Percentiles rank a stretch among this genome's conserved stretches.
These are phyloP conservation scores for Jackrogersella multiformis DNA, from an alignment of 495 filamentous ascomycete genomes.

Conservation along the genomic window DNA sequence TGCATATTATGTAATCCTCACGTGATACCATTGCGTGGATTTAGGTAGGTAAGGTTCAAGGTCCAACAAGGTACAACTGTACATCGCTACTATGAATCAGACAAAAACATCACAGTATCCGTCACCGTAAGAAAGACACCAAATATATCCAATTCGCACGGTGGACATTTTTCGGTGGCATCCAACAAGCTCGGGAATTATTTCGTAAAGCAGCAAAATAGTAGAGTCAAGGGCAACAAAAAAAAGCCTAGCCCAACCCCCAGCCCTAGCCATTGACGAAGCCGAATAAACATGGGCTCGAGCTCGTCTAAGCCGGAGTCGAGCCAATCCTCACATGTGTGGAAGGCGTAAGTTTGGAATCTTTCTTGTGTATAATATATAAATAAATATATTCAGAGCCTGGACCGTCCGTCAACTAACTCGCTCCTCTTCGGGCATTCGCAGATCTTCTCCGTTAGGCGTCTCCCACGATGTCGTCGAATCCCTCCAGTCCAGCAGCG, in stretches of 20 bases:
- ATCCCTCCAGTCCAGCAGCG: conserved; percentile 80
- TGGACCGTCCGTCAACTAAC: conserved; percentile 14
- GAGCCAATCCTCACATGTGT: conserved; percentile 53
- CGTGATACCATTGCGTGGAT: no score
- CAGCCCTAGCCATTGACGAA: conserved; percentile 31
- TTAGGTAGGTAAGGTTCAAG: no score
- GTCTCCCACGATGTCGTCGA: conserved; percentile 88
- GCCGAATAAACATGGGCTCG: conserved; percentile 58
- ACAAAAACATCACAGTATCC: conserved; percentile 13
- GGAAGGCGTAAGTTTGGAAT: conserved; percentile 55
- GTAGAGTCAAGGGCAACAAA: conserved; percentile 20
- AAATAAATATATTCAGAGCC: no score
- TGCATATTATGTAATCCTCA: no score
- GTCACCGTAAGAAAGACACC: not conserved
- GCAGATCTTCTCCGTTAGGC: conserved; percentile 81
- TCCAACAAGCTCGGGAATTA: conserved; percentile 23
- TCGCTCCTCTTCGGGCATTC: conserved; percentile 10
- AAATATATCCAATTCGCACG: conserved; percentile 29
- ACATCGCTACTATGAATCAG: no score
- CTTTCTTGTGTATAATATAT: not conserved
- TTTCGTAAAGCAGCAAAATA: conserved; percentile 15
- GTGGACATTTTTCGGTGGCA: conserved; percentile 31
- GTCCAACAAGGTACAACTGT: no score
- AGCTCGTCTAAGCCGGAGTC: conserved; percentile 59
- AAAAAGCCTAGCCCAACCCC: conserved; percentile 4